Conservation (phyloP, 2,329 filamentous ascomycete genomes). For the Mollisiaceae sp. region DNA sequence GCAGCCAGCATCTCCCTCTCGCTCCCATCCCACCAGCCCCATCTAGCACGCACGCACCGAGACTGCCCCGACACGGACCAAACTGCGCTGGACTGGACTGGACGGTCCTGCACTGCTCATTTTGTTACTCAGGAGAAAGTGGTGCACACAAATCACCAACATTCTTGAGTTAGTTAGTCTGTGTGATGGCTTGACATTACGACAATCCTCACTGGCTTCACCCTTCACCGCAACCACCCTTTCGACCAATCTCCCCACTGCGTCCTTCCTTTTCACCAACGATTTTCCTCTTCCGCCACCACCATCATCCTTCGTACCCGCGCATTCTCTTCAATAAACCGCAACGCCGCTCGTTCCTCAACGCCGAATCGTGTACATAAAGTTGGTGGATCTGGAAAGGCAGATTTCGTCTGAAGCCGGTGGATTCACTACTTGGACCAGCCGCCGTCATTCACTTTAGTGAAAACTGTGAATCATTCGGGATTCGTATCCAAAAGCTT, state of each 20-base stretch:
- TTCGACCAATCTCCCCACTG: constrained; percentile 10
- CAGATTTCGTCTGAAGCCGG: background rate
- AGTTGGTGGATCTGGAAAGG: constrained; percentile 10
- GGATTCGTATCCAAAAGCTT: background rate
- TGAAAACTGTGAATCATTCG: background rate
- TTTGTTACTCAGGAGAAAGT: constrained; percentile 5
- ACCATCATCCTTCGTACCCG: constrained; percentile 5
- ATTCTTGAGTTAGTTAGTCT: background rate
- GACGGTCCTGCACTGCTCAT: background rate
- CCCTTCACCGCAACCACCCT: constrained; percentile 19
- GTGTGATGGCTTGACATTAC: constrained; percentile 13
- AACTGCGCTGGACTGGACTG: too few relatives aligned
- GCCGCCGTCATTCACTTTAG: background rate
- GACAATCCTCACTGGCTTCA: constrained; percentile 14
- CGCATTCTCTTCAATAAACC: constrained; percentile 2
- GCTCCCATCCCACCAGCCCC: background rate
- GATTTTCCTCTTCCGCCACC: background rate
- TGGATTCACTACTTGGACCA: background rate
- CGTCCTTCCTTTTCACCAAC: constrained; percentile 12
- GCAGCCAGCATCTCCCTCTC: background rate
- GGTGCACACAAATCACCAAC: constrained; percentile 1
- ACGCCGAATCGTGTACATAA: constrained; percentile 6
- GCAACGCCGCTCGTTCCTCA: constrained; percentile 1
- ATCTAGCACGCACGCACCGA: background rate
- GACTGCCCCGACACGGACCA: background rate